Conservation (phyloP, 2,329 filamentous ascomycete genomes). For the Colletotrichum gigasporum region DNA sequence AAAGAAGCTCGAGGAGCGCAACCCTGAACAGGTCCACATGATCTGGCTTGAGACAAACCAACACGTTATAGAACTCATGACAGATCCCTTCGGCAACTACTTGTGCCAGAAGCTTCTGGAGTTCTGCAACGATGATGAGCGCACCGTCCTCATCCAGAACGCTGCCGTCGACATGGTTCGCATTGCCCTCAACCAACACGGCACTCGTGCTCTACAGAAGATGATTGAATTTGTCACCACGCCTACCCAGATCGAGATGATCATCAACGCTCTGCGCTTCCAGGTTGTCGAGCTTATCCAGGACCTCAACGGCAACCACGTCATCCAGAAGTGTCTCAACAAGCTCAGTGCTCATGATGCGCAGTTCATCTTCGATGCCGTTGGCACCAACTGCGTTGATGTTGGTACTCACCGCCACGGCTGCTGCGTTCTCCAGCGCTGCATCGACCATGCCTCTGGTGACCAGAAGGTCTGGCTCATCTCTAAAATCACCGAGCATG, state of each 20-base stretch:
- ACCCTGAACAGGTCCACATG: conserved; percentile 84
- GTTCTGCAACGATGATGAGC: conserved; percentile 93
- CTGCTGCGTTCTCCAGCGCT: conserved; percentile 97
- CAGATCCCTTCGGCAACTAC: conserved; percentile 98
- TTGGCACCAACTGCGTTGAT: conserved; percentile 84
- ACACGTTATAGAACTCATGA: conserved; percentile 98
- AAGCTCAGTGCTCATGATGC: conserved; percentile 86
- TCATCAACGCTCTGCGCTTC: conserved; percentile 84
- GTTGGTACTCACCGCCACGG: conserved; percentile 98
- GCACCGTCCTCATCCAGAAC: conserved; percentile 90
- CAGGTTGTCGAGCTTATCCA: conserved; percentile 95
- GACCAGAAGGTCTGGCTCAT: conserved; percentile 90
- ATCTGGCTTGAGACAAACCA: conserved; percentile 95
- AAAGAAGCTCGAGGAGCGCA: conserved; percentile 94
- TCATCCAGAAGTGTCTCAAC: conserved; percentile 99
- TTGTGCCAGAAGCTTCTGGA: conserved; percentile 98
- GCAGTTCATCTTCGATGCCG: conserved; percentile 96
- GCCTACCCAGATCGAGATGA: conserved; percentile 83
- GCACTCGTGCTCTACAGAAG: conserved; percentile 95
- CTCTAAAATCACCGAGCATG: conserved; percentile 84
- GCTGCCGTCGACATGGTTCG: conserved; percentile 87
- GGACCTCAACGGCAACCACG: conserved; percentile 97
- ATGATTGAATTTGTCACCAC: conserved; percentile 99
- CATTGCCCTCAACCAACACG: conserved; percentile 97
- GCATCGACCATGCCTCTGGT: conserved; percentile 95